Evolutionary conservation across 1,284 basidiomycete species (phyloP), one percentile per base, ranked within the genome.

Genomic region (Sporisorium iseilematis-ciliati): DNA sequence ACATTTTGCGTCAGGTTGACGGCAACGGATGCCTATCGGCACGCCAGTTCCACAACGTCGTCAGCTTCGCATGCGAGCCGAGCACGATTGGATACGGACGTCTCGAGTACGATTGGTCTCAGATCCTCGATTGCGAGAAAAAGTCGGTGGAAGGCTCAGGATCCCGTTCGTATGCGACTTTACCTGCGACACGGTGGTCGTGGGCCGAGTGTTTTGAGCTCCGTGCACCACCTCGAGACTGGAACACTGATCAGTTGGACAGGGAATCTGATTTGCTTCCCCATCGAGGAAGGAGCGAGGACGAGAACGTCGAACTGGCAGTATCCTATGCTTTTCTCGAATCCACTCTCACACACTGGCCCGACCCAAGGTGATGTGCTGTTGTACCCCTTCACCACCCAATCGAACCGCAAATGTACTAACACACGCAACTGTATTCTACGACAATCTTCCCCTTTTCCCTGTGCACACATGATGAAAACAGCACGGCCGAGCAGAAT

Each of bases 41-140:
- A 12, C 46, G 46, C 14, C 74, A 76, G 21, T 69, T 76, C 45
- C n/a, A 8, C 54, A 20, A 62, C 20, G 62, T 72, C 4, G 40
- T 76, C 58, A 72, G 69, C 62, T 76, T 51, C 16, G 68, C 69
- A 2, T 72, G 68, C 65, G 74, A 76, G 2, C 62, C 57, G 10
- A 53, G 21, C 26, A 76, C 74, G 6, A 72, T 76, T 23, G 69
- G 69, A 2, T 73, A 76, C 43, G 69, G 74, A 10, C 20, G 10
- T 0, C 10, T 16, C 11, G 26, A 43, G 18, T 76, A 54, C 35
- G 65, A 65, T 23, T 68, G 68, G 72, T n/a, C 35, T 21, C 31
- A 25, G 14, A 21, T 48, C 14, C 18, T 42, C 20, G 45, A 31
- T 7, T 20, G 12, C 14, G n/a, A 10, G 0, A n/a, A 23, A 7